Evolutionary conservation across 176 grass and related monocot genomes (phyloP), one percentile per base, ranked within the genome.

Genomic region (Triticum monococcum): DNA sequence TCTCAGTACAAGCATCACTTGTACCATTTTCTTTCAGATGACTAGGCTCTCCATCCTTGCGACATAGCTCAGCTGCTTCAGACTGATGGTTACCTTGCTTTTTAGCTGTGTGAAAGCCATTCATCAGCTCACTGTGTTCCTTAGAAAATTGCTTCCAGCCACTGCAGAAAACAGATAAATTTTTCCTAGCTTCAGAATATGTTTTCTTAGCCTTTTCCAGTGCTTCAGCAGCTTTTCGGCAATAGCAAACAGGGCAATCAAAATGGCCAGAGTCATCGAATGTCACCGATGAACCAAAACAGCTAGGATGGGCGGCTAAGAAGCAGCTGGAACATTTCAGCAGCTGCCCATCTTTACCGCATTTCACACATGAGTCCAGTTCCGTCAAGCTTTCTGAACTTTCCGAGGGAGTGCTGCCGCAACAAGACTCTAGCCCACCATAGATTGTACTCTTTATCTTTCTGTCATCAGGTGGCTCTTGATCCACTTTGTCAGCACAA

Each of bases 161-260:
- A 36, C 18, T 59, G 54, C 87, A 41, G 71, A 82, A 92, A 84
- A 40, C 35, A 63, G 71, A 62, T 78, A 78, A 26, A 5, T 83
- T 83, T 20, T 83, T 60, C 17, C 17, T 79, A 32, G 90, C 79
- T 89, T 92, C 65, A 36, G 0, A 62, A 54, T 75, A 86, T 74
- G 43, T 61, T 87, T 50, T 28, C 85, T 28, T 85, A 8, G 70
- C 71, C 12, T 89, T 90, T 75, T 76, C 14, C 84, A 82, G 50
- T 62, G 56, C 63, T 64, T 77, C 59, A 24, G 50, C 9, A 7
- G 88, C 88, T 85, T 68, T 90, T 7, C 17, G 56, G 72, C 66
- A 87, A 24, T 30, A 90, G 81, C 91, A 92, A 22, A 90, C 16
- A 0, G 88, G 91, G 35, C 91, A 92, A 72, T 87, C 89, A n/a